These are phyloP conservation scores for Candida coleopterorum DNA, from an alignment of 805 yeast genomes.

Conservation along the genomic window DNA sequence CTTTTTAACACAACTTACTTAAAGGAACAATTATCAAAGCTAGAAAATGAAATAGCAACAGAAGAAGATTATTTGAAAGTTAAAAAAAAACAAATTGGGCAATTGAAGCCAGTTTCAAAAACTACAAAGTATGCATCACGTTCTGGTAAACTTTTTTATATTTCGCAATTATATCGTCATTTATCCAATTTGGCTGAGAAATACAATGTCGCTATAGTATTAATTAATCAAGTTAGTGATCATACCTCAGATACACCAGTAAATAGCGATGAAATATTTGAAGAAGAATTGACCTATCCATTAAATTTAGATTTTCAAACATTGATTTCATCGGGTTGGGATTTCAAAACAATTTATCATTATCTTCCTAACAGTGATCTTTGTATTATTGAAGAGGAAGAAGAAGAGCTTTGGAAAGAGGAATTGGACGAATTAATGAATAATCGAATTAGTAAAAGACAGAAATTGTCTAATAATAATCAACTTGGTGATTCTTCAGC, in stretches of 20 bases:
- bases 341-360: conserved; percentile 29
- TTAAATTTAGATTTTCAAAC: conserved; percentile 57
- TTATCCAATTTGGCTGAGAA: conserved; percentile 46
- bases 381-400: conserved; percentile 6
- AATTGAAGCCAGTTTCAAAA: conserved; percentile 17
- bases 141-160: conserved; percentile 37
- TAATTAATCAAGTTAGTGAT: conserved; percentile 80
- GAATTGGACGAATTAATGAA: conserved; percentile 6
- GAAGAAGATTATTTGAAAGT: conserved; percentile 12
- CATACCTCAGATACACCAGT: conserved; percentile 25
- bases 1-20: conserved; percentile 33
- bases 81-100: conserved; percentile 14
- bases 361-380: background rate
- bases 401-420: conserved; percentile 3
- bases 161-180: conserved; percentile 40
- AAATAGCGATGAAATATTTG: conserved; percentile 12
- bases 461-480: background rate
- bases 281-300: conserved; percentile 20
- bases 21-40: conserved; percentile 18
- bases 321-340: conserved; percentile 78
- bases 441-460: conserved; percentile 9
- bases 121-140: conserved; percentile 22
- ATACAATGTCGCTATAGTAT: conserved; percentile 54
- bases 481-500: background rate
- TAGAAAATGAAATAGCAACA: conserved; percentile 12